Conservation (phyloP, 176 grass and related monocot species). For the Raddia guianensis region DNA sequence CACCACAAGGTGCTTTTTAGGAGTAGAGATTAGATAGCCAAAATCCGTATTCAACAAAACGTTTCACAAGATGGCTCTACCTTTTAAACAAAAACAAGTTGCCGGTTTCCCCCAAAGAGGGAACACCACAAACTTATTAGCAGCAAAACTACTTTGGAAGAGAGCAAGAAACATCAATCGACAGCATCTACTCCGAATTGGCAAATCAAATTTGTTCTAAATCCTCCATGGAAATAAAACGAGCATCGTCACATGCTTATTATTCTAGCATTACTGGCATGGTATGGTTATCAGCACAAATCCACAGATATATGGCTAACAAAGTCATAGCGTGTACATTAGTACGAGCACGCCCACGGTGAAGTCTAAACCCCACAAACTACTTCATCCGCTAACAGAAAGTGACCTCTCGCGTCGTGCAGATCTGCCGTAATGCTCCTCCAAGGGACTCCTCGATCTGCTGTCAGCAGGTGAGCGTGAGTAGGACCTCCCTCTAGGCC, state of each 20-base stretch:
- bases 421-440: slow-evolving; percentile 10
- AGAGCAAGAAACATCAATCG: not conserved
- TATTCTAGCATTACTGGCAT: not conserved
- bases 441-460: slow-evolving; percentile 50
- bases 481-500: slow-evolving; percentile 46
- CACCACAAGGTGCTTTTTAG: no score
- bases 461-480: slow-evolving; percentile 51
- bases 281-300: not conserved
- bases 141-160: not conserved
- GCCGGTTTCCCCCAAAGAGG: not conserved
- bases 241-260: not conserved
- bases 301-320: not conserved
- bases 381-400: slow-evolving; percentile 42
- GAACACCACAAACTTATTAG: no score
- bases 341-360: not conserved
- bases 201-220: not conserved
- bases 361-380: not conserved
- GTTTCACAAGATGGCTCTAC: no score
- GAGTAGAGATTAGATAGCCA: no score
- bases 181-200: not conserved
- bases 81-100: no score
- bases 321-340: not conserved
- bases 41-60: no score
- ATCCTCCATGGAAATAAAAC: not conserved
- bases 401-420: slow-evolving; percentile 43